Evolutionary conservation across 495 filamentous ascomycete genomes (phyloP).

Genomic region (Hypoxylon cercidicola): DNA sequence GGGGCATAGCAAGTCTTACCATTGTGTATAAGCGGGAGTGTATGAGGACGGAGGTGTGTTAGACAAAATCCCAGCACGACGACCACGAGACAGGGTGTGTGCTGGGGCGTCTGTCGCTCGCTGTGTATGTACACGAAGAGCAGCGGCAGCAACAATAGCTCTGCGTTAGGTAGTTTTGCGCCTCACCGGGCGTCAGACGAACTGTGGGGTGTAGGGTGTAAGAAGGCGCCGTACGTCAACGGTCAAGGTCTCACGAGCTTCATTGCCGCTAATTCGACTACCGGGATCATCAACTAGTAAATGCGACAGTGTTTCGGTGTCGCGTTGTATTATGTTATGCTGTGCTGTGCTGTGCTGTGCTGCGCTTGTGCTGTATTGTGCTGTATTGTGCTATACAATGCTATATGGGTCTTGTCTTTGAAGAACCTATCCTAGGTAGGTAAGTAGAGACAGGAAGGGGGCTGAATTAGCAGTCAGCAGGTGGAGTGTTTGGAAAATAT

Average conservation of each 20-base stretch:
- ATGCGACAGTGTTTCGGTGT: slow-evolving; percentile 41
- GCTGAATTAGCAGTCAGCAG: slow-evolving; percentile 50
- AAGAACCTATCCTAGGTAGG: slow-evolving; percentile 26
- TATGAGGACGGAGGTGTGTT: slow-evolving; percentile 46
- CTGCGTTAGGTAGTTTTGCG: slow-evolving; percentile 41
- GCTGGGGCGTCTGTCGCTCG: slow-evolving; percentile 34
- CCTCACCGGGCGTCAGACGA: slow-evolving; percentile 46
- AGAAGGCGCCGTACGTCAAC: slow-evolving; percentile 49
- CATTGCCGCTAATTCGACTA: slow-evolving; percentile 45
- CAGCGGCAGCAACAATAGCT: slow-evolving; percentile 26
- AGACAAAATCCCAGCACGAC: slow-evolving; percentile 50
- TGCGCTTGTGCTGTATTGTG: slow-evolving; percentile 25
- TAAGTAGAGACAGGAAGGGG: slow-evolving; percentile 40
- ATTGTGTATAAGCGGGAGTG: slow-evolving; percentile 47
- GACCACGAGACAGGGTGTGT: slow-evolving; percentile 45
- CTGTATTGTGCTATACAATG: slow-evolving; percentile 17
- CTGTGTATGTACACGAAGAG: slow-evolving; percentile 39
- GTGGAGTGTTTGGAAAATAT: slow-evolving; percentile 39
- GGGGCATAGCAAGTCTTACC: slow-evolving; percentile 57
- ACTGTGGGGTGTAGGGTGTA: slow-evolving; percentile 44
- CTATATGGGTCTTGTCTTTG: slow-evolving; percentile 17
- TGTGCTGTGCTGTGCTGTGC: slow-evolving; percentile 34
- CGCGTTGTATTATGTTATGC: slow-evolving; percentile 42
- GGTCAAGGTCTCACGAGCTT: slow-evolving; percentile 48
- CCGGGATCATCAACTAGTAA: slow-evolving; percentile 40